Evolutionary conservation across 495 filamentous ascomycete genomes (phyloP), one percentile per base, ranked within the genome.

Genomic region (Talaromyces trachyspermus): DNA sequence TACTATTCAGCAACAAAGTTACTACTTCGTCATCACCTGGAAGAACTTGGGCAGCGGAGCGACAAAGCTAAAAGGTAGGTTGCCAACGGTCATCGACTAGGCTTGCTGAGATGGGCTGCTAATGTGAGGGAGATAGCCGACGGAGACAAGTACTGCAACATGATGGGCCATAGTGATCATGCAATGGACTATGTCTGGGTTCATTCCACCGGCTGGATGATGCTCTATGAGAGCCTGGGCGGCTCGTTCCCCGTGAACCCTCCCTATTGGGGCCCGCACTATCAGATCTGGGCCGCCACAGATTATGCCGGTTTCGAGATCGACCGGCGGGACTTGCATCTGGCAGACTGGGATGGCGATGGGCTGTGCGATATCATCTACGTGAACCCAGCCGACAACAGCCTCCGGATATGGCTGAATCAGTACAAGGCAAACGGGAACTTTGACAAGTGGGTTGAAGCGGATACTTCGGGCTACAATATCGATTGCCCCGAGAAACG

Each of bases 311-410:
- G 22, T 24, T 24, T n/a, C 1, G 39, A 54, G 5, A 43, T 51
- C 15, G 47, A 56, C 36, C 46, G 61, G 9, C 52, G 56, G 18
- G 53, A 54, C 41, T n/a, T 64, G 9, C 57, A 60, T 26, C 49
- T 62, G 29, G 51, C 41, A 1, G 59, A 62, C 49, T 64, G 52
- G 49, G 44, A 64, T 49, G 59, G 59, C 20, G 54, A 60, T 48
- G 57, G 61, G 17, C 18, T 43, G 2, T 60, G 54, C 50, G 61
- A 64, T 35, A 55, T 64, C 35, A 46, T 58, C 22, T 49, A 47
- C 4, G 46, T 58, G 4, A 40, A 64, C 20, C 49, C 52, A 12
- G 19, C 43, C 19, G 53, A 27, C n/a, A 48, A 51, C 0, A 7
- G 46, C 26, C 46, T 53, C 12, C 32, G 50, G 8, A 42, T 59